These are phyloP conservation scores for Teunomyces lycoperdinae DNA, from an alignment of 805 yeast species.

Conservation along the genomic window DNA sequence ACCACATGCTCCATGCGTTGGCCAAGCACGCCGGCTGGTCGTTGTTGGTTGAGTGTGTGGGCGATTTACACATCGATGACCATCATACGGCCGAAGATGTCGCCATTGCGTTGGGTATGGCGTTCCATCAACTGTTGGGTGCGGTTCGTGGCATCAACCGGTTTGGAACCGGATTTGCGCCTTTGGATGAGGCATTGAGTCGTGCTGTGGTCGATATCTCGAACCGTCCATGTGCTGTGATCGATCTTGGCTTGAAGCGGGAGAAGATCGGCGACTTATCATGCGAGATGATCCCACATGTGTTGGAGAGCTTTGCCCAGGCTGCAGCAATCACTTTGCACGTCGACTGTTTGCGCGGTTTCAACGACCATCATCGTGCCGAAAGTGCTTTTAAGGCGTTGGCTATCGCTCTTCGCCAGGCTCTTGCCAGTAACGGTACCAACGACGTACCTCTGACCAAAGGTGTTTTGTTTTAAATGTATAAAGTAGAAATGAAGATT, in stretches of 20 bases:
- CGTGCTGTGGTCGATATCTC: conserved; percentile 96
- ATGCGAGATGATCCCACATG: conserved; percentile 98
- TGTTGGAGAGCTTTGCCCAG: conserved; percentile 89
- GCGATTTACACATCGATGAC: conserved; percentile 94
- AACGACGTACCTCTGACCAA: conserved; percentile 95
- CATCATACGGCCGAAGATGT: conserved; percentile 97
- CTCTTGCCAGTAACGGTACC: conserved; percentile 77
- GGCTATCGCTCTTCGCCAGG: conserved; percentile 88
- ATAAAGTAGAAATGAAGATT: not conserved
- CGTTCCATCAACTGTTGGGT: conserved; percentile 88
- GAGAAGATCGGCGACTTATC: conserved; percentile 91
- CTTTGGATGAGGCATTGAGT: conserved; percentile 92
- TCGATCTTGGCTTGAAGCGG: conserved; percentile 85
- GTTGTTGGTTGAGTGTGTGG: conserved; percentile 80
- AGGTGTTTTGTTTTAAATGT: conserved; percentile 71
- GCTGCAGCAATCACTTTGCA: conserved; percentile 89
- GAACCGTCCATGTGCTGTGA: conserved; percentile 87
- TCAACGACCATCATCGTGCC: conserved; percentile 94
- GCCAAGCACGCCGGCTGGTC: conserved; percentile 99
- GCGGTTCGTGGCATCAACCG: conserved; percentile 87
- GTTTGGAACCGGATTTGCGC: conserved; percentile 92
- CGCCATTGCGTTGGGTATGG: conserved; percentile 86
- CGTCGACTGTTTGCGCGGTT: conserved; percentile 90
- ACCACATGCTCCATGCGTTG: conserved; percentile 96
- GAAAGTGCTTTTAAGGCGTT: conserved; percentile 96